Conservation (phyloP, 257 asterid species). For the Jacaranda copaia region DNA sequence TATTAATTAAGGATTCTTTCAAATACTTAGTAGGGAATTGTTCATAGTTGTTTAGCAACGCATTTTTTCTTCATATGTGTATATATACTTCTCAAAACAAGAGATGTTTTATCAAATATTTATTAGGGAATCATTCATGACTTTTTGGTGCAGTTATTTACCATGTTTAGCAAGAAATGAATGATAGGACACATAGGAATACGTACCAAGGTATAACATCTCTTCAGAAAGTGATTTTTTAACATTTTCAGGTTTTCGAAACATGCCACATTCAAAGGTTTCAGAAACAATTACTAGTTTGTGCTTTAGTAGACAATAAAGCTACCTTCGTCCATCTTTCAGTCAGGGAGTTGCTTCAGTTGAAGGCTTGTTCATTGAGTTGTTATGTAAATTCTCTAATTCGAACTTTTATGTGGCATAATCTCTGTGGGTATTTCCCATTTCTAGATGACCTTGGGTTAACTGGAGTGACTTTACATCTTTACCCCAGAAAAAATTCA, state of each 20-base stretch:
- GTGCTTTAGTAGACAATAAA: neutral
- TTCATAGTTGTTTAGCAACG: too few relatives aligned
- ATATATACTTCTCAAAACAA: too few relatives aligned
- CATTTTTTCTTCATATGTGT: too few relatives aligned
- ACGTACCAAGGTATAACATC: neutral
- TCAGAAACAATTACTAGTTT: neutral
- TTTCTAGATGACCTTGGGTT: neutral
- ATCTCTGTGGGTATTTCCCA: slow-evolving; percentile 12
- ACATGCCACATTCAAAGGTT: slow-evolving; percentile 3
- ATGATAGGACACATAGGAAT: neutral
- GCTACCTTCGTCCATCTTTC: neutral
- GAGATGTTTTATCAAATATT: too few relatives aligned
- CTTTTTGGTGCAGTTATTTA: neutral
- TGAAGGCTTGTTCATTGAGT: slow-evolving; percentile 3
- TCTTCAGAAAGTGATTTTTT: neutral
- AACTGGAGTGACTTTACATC: neutral
- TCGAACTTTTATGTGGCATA: neutral
- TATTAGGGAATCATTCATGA: neutral
- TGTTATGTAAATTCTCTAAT: neutral
- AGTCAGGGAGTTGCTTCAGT: neutral
- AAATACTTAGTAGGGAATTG: too few relatives aligned
- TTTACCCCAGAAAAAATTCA: neutral
- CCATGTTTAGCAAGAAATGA: neutral
- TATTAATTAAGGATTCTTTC: too few relatives aligned
- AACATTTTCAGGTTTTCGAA: neutral